phyloP scores from a whole-genome alignment of 163 green algal genomes.

The Chlorella variabilis region DNA sequence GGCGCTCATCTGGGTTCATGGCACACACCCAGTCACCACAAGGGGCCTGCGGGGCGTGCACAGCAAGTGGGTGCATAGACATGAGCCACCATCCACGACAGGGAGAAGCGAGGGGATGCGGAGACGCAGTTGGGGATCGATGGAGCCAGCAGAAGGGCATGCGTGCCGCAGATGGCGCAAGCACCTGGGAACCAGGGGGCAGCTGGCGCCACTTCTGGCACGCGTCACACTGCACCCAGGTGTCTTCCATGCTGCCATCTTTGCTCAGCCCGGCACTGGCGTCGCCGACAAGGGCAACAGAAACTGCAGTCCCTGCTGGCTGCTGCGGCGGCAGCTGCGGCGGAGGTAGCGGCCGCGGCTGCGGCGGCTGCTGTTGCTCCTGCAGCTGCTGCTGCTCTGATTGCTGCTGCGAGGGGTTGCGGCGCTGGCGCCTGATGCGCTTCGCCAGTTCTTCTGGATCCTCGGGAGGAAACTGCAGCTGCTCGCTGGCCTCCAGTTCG shows the following conservation, averaged over 20 bases:
- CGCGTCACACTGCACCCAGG: slow-evolving; percentile 73
- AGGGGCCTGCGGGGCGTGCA: background rate
- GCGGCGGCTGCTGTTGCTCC: no score
- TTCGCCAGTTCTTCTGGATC: no score
- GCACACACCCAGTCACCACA: slow-evolving; percentile 1
- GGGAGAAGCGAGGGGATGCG: background rate
- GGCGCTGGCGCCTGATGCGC: background rate
- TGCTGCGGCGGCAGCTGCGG: no score
- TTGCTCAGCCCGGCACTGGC: no score
- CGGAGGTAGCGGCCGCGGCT: no score
- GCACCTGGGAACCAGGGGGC: slow-evolving; percentile 31
- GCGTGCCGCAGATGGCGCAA: background rate
- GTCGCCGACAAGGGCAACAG: no score
- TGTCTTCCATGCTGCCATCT: no score
- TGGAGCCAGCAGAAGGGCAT: no score
- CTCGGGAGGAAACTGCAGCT: no score
- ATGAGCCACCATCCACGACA: no score
- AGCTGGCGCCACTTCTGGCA: slow-evolving; percentile 81
- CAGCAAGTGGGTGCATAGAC: background rate
- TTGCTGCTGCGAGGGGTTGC: background rate
- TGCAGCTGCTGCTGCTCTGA: background rate
- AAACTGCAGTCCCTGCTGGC: no score
- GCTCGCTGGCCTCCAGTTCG: background rate
- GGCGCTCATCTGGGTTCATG: background rate
- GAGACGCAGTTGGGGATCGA: no score